Conservation (phyloP, 306 rosid species). For the Luffa acutangula region DNA sequence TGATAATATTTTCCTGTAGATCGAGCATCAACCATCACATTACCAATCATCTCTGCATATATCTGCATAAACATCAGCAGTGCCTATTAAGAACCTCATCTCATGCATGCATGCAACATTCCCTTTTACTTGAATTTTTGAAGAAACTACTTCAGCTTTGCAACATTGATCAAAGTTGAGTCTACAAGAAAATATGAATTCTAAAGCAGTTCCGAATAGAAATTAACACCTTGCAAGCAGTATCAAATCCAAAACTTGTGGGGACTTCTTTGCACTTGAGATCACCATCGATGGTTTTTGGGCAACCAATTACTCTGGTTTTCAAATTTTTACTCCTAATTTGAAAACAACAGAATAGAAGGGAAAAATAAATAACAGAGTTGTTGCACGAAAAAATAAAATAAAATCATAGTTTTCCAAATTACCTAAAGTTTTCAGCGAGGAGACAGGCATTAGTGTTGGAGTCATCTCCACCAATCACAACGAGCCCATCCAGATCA, state of each 20-base stretch:
- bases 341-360: conserved; percentile 5
- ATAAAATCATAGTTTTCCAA: background rate
- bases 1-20: conserved; percentile 98
- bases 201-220: background rate
- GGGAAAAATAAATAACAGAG: background rate
- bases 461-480: conserved; percentile 98
- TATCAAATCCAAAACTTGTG: conserved; percentile 91
- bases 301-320: conserved; percentile 84
- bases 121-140: background rate
- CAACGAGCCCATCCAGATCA: conserved; percentile 94
- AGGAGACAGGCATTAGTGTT: conserved; percentile 99
- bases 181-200: background rate
- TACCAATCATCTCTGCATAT: conserved; percentile 99
- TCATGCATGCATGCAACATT: background rate
- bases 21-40: conserved; percentile 95
- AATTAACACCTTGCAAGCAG: conserved; percentile 81
- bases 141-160: background rate
- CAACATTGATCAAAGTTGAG: background rate
- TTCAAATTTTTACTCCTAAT: conserved; percentile 63
- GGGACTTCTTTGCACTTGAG: conserved; percentile 97
- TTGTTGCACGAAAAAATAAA: background rate
- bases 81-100: background rate
- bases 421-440: conserved; percentile 86
- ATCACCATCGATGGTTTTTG: conserved; percentile 97
- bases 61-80: conserved; percentile 34